Evolutionary conservation across 2,329 filamentous ascomycete genomes (phyloP).

Genomic region (Cadophora malorum): DNA sequence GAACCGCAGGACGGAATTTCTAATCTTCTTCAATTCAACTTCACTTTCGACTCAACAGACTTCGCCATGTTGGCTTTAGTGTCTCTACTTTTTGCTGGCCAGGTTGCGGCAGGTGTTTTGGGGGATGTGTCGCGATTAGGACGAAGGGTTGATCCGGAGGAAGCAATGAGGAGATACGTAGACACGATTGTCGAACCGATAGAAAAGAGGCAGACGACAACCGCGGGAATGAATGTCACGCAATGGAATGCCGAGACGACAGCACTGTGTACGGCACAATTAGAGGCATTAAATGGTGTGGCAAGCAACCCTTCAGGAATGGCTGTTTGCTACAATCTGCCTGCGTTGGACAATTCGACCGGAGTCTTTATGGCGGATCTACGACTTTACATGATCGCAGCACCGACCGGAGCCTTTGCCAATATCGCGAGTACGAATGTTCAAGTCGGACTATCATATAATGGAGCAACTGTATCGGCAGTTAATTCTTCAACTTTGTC

Average conservation of each 20-base stretch:
- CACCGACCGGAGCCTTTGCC: slow-evolving; percentile 59
- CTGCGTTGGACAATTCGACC: slow-evolving; percentile 68
- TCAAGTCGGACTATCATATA: slow-evolving; percentile 60
- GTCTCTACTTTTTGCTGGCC: slow-evolving; percentile 38
- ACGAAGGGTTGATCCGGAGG: slow-evolving; percentile 37
- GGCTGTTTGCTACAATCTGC: slow-evolving; percentile 83
- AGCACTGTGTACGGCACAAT: slow-evolving; percentile 62
- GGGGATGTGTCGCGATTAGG: slow-evolving; percentile 37
- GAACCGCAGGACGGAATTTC: slow-evolving; percentile 41
- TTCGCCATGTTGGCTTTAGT: slow-evolving; percentile 38
- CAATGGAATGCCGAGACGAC: slow-evolving; percentile 63
- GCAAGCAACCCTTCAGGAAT: slow-evolving; percentile 78
- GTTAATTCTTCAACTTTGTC: slow-evolving; percentile 45
- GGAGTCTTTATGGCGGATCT: slow-evolving; percentile 81
- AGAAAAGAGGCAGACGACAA: slow-evolving; percentile 37
- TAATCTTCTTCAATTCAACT: slow-evolving; percentile 20
- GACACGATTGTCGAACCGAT: slow-evolving; percentile 42
- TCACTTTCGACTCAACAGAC: slow-evolving; percentile 18
- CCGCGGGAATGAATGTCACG: slow-evolving; percentile 51
- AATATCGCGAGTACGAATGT: slow-evolving; percentile 59
- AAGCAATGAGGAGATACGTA: slow-evolving; percentile 43
- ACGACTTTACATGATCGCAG: slow-evolving; percentile 72
- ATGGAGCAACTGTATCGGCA: slow-evolving; percentile 58
- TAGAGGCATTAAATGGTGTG: slow-evolving; percentile 59
- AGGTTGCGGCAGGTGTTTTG: slow-evolving; percentile 40